Base-by-base conservation (phyloP, 768 basidiomycete species). In the Phlegmacium glaucopus region DNA sequence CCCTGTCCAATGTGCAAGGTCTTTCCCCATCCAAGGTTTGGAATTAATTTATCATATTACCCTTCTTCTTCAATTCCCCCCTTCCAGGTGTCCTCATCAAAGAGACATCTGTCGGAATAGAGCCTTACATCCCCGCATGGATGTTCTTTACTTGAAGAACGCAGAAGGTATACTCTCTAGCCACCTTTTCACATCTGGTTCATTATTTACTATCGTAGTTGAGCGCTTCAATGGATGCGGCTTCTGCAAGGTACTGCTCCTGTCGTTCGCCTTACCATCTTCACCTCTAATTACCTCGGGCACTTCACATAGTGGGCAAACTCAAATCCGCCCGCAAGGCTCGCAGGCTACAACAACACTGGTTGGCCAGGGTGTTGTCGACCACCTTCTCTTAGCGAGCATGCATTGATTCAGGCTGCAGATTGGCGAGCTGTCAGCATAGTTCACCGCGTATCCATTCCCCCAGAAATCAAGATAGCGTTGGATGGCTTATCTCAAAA, bases 331-430 rank as follows among this genome's bases (percentile, higher is more conserved):
- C 69, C 75, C 13, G 59, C 78, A 48, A 82, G 82, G 60, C 68
- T 69, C 43, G 67, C 76, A 27, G 78, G 79, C 13, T 79, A 78
- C 61, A 70, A 76, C 61, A 92, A 91, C 57, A 78, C 77, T 28
- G 90, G 90, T 16, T 92, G 88, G 87, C 90, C 90, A 35, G 90
- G 90, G 32, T 93, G 90, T 72, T 93, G 90, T 72, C 82, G 88
- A n/a, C 71, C 88, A 0, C 90, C 90, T 1, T 67, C 66, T 25
- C 55, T 71, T 13, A 68, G 61, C 45, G 90, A 92, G 63, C 74
- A 77, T 56, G 74, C 76, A 52, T 62, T 76, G 53, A 83, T 92
- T 47, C 79, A 77, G 16, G 75, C 82, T 42, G 83, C 84, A 3
- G 89, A 90, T 63, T 93, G 90, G 90, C 80, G 75, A 54, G 79